These are phyloP conservation scores for Tulasnella calospora DNA, from an alignment of 768 basidiomycete genomes.

Conservation along the genomic window DNA sequence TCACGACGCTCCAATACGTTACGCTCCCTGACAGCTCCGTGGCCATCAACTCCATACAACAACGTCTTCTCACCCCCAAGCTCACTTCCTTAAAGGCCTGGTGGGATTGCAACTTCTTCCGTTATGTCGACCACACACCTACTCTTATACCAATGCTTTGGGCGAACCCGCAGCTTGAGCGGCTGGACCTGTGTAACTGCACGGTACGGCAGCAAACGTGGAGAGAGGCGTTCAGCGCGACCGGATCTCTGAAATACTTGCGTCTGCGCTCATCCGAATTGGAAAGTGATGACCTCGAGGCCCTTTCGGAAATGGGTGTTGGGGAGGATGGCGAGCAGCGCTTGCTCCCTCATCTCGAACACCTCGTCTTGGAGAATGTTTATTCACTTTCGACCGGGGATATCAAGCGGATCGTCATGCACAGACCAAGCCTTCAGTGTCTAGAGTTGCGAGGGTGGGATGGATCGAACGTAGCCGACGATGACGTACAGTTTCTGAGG, in stretches of 20 bases:
- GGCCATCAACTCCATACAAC: background rate
- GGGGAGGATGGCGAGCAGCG: background rate
- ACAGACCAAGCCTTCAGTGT: background rate
- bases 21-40: background rate
- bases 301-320: background rate
- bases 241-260: background rate
- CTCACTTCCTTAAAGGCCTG: background rate
- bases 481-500: background rate
- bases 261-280: background rate
- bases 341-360: background rate
- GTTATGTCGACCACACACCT: background rate
- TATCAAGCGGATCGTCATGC: background rate
- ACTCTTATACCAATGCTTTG: background rate
- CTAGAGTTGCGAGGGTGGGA: background rate
- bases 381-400: background rate
- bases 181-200: background rate
- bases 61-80: background rate
- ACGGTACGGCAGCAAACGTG: background rate
- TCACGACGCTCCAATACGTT: background rate
- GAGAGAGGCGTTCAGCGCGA: background rate
- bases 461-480: background rate
- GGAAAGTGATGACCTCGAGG: background rate
- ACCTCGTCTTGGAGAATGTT: background rate
- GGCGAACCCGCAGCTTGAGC: background rate
- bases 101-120: background rate